Evolutionary conservation across 805 yeast species (phyloP).

Genomic region (Zygoascus biomembranicola): DNA sequence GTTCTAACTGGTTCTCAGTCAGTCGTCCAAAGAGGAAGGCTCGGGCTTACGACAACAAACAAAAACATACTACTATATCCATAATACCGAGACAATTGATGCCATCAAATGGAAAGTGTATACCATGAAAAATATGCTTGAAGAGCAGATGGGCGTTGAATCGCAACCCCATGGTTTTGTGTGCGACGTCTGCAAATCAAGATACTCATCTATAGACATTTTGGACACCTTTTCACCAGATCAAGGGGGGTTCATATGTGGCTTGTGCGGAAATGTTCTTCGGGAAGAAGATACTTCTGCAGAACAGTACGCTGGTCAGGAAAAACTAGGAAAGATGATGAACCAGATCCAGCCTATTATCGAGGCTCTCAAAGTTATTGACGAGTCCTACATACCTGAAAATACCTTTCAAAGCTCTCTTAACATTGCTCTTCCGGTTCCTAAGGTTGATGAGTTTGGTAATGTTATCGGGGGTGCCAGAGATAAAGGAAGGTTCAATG

Average conservation of each 20-base stretch:
- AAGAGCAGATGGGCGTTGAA: constrained; percentile 74
- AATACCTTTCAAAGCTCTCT: constrained; percentile 83
- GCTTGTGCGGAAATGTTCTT: constrained; percentile 67
- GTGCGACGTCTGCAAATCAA: constrained; percentile 77
- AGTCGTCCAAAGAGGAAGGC: constrained; percentile 44
- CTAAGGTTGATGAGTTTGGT: constrained; percentile 22
- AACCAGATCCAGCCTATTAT: constrained; percentile 83
- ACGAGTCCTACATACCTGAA: constrained; percentile 72
- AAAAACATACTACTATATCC: constrained; percentile 79
- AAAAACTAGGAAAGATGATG: constrained; percentile 76
- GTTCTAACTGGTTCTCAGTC: constrained; percentile 26
- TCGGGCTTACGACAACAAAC: constrained; percentile 58
- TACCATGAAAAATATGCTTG: constrained; percentile 66
- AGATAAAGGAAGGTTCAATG: constrained; percentile 1
- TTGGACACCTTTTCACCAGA: constrained; percentile 74
- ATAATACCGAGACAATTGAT: constrained; percentile 88
- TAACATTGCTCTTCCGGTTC: constrained; percentile 74
- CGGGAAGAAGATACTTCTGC: constrained; percentile 84
- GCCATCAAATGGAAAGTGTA: constrained; percentile 95
- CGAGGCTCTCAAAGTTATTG: constrained; percentile 70
- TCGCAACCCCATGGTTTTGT: constrained; percentile 91
- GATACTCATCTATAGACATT: constrained; percentile 82
- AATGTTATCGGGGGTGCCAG: constrained; percentile 9
- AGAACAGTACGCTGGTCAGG: constrained; percentile 74
- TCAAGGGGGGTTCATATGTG: constrained; percentile 73